These are phyloP conservation scores for Trichosanthes cucumerina DNA, from an alignment of 306 rosid species.

Conservation along the genomic window DNA sequence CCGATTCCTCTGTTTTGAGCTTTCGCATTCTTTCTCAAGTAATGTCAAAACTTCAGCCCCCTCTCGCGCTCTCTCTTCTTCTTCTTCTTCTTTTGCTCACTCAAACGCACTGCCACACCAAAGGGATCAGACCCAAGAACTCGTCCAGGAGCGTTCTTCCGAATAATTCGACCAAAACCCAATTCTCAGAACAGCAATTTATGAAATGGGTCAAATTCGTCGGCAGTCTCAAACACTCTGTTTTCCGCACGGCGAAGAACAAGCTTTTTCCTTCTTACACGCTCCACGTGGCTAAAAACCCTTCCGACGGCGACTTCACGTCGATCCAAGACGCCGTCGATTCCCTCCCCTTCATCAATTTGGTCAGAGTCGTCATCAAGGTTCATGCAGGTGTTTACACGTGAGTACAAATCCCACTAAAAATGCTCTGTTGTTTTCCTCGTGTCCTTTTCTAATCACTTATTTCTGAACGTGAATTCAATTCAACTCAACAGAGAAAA, in stretches of 20 bases:
- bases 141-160: background rate
- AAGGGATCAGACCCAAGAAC: slow-evolving; percentile 20
- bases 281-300: slow-evolving; percentile 55
- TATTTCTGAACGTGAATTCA: background rate
- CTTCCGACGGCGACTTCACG: slow-evolving; percentile 46
- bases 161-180: slow-evolving; percentile 32
- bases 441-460: background rate
- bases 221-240: slow-evolving; percentile 63
- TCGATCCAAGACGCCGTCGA: slow-evolving; percentile 79
- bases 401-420: slow-evolving; percentile 38
- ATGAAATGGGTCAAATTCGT: slow-evolving; percentile 81
- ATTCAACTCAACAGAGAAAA: slow-evolving; percentile 61
- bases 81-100: slow-evolving; percentile 27
- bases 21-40: slow-evolving; percentile 22
- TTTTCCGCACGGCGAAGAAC: slow-evolving; percentile 59
- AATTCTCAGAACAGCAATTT: slow-evolving; percentile 66
- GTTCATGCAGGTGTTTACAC: slow-evolving; percentile 90
- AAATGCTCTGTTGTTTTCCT: slow-evolving; percentile 7
- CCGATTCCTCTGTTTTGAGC: background rate
- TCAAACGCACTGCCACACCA: slow-evolving; percentile 43
- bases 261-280: slow-evolving; percentile 78
- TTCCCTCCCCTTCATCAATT: slow-evolving; percentile 72
- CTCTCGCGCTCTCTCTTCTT: slow-evolving; percentile 17
- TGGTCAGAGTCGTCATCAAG: slow-evolving; percentile 80
- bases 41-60: slow-evolving; percentile 35